Conservation (phyloP, 1,284 basidiomycete genomes). For the Heterobasidion irregulare region DNA sequence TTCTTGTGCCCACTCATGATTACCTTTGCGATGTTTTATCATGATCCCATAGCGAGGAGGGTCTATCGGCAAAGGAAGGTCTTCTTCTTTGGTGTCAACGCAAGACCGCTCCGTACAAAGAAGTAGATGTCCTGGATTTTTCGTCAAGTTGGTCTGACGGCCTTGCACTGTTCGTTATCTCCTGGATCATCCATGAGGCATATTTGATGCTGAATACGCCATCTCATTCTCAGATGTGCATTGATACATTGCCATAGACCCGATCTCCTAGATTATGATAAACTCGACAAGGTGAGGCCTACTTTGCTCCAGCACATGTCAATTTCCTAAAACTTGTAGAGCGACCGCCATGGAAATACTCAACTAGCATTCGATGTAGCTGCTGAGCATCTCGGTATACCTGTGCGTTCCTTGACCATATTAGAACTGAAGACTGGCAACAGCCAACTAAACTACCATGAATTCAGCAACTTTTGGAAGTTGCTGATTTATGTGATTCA, state of each 20-base stretch:
- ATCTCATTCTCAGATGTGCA: conserved; percentile 64
- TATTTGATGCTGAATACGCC: background rate
- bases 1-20: conserved; percentile 4
- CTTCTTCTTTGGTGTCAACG: conserved; percentile 96
- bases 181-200: background rate
- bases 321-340: conserved; percentile 26
- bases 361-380: conserved; percentile 82
- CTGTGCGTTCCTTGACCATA: conserved; percentile 42
- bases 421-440: background rate
- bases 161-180: conserved; percentile 73
- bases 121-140: conserved; percentile 93
- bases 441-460: conserved; percentile 3
- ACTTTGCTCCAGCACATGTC: background rate
- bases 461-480: conserved; percentile 84
- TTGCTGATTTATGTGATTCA: conserved; percentile 91
- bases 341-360: conserved; percentile 76
- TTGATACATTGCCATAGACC: conserved; percentile 96
- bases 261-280: conserved; percentile 86
- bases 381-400: conserved; percentile 81
- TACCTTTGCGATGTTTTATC: background rate
- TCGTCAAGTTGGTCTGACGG: conserved; percentile 91
- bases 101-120: conserved; percentile 87
- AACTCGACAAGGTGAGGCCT: conserved; percentile 61
- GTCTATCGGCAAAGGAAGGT: conserved; percentile 94
- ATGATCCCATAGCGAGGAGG: conserved; percentile 72